Evolutionary conservation across 176 grass and related monocot species (phyloP).

Genomic region (Triticum dicoccoides): DNA sequence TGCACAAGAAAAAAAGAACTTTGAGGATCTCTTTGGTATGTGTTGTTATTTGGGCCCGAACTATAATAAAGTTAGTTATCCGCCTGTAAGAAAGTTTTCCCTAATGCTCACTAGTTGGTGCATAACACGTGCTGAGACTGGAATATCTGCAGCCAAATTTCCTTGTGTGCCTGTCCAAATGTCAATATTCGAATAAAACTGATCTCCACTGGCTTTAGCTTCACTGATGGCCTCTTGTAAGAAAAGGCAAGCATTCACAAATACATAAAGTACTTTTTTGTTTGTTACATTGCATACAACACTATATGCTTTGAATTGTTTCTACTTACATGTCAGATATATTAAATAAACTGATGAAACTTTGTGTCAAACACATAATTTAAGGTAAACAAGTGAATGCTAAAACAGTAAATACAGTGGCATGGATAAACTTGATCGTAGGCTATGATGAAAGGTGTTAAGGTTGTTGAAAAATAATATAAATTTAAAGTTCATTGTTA

Average conservation of each 20-base stretch:
- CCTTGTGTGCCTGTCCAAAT: too few species aligned
- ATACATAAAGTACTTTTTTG: neutral
- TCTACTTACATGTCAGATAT: slow-evolving; percentile 9
- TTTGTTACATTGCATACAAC: neutral
- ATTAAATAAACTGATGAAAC: neutral
- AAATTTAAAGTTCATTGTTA: neutral
- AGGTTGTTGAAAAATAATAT: neutral
- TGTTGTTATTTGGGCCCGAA: too few species aligned
- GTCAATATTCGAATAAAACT: too few species aligned
- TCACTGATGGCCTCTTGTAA: slow-evolving; percentile 47
- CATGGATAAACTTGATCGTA: neutral
- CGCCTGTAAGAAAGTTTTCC: too few species aligned
- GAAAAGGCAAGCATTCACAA: slow-evolving; percentile 56
- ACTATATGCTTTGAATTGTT: neutral
- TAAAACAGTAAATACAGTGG: slow-evolving; percentile 13
- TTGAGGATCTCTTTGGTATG: too few species aligned
- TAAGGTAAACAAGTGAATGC: neutral
- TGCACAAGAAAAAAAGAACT: too few species aligned
- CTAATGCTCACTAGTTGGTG: too few species aligned
- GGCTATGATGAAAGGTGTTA: slow-evolving; percentile 3
- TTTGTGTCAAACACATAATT: neutral
- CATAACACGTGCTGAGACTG: too few species aligned
- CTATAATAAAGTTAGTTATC: too few species aligned
- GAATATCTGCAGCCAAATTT: too few species aligned
- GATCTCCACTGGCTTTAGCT: neutral